Conservation (phyloP, 345 rosid species). For the Gossypium turneri region DNA sequence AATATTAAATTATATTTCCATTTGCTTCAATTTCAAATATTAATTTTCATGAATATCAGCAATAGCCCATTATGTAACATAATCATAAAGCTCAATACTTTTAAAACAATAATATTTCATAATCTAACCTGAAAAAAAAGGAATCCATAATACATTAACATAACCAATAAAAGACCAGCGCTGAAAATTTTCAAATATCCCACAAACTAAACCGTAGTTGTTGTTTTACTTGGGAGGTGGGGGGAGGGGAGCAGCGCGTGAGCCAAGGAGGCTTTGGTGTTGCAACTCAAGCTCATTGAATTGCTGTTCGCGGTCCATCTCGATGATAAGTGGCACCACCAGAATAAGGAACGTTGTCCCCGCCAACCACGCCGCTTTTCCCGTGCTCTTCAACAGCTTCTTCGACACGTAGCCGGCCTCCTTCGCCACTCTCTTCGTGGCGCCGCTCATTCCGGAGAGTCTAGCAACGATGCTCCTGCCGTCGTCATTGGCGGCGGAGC, state of each 20-base stretch:
- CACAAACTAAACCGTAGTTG: background rate
- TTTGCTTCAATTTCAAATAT: background rate
- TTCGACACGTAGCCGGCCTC: slow-evolving; percentile 50
- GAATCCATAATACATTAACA: background rate
- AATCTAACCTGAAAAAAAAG: background rate
- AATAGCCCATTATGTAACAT: background rate
- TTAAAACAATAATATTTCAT: background rate
- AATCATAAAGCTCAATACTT: background rate
- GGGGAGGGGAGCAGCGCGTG: slow-evolving; percentile 36
- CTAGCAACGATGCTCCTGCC: slow-evolving; percentile 20
- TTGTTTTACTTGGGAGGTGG: slow-evolving; percentile 23
- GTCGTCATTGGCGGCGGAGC: background rate
- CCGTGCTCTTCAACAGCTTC: slow-evolving; percentile 64
- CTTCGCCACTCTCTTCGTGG: slow-evolving; percentile 40
- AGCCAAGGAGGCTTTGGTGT: slow-evolving; percentile 67
- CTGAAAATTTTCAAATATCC: background rate
- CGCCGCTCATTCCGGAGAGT: slow-evolving; percentile 22
- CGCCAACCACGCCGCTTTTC: slow-evolving; percentile 84
- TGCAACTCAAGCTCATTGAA: slow-evolving; percentile 59
- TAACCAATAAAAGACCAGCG: background rate
- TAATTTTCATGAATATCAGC: background rate
- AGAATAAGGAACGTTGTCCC: slow-evolving; percentile 69
- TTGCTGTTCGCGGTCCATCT: slow-evolving; percentile 74
- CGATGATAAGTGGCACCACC: slow-evolving; percentile 62
- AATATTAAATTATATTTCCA: no score